Percentiles rank a stretch among this genome's conserved stretches.
Conservation (phyloP, 176 grass and related monocot species). For the Metroxylon sagu region DNA sequence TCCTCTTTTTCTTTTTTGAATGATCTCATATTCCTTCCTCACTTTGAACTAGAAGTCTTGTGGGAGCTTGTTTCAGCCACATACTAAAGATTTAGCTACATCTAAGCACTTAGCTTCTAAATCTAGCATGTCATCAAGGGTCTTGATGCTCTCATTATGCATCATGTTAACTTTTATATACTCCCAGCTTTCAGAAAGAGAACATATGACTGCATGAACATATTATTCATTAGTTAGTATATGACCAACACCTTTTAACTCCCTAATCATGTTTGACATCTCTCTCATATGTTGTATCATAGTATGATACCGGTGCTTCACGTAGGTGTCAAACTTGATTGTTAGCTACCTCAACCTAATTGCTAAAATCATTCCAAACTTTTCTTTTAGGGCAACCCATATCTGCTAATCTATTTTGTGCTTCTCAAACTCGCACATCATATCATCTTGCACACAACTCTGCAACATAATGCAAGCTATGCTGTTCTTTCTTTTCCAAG, state of each 20-base stretch:
- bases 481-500: too few relatives aligned
- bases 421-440: too few relatives aligned
- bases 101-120: background rate
- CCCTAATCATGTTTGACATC: background rate
- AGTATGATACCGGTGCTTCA: background rate
- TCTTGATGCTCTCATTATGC: background rate
- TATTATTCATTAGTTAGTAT: background rate
- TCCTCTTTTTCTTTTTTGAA: too few relatives aligned
- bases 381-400: background rate
- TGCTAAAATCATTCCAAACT: background rate
- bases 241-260: background rate
- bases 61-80: background rate
- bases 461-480: too few relatives aligned
- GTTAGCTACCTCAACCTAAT: background rate
- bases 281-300: background rate
- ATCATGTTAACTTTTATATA: background rate
- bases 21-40: too few relatives aligned
- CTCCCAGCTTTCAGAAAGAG: background rate
- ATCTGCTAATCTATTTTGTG: too few relatives aligned
- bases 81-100: background rate
- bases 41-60: background rate
- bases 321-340: background rate
- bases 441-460: too few relatives aligned
- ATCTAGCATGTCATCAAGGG: background rate
- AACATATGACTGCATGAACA: background rate